Base-by-base conservation (phyloP, 805 yeast genomes). In the Hanseniaspora opuntiae region DNA sequence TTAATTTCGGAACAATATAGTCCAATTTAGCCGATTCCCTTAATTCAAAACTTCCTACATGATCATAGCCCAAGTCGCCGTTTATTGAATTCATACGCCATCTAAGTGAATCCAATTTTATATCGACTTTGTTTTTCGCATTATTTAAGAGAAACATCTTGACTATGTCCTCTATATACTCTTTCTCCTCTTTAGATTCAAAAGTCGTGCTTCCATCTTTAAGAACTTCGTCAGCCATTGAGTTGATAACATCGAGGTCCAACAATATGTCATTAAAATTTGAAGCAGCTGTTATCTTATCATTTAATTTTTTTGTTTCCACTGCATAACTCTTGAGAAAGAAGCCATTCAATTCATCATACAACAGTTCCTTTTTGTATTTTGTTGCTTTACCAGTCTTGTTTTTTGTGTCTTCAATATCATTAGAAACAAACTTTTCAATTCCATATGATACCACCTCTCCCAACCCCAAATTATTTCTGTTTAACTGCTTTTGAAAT, bases 241-340 rank as follows among this genome's bases (percentile, higher is more conserved):
- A 28, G 24, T 51, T 37, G n/a, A 51, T 35, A 14, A n/a, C 45
- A 44, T 44, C 48, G 20, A 51, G n/a, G 17, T 44, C 40, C 14
- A 51, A 36, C 16, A 44, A 30, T 19, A 51, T 28, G n/a, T 37
- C 46, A 11, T 20, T 22, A 19, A 12, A 51, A 10, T 51, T 36
- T 12, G 46, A n/a, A 12, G 44, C 25, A 4, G 20, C n/a, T 14
- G 5, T 32, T 4, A 32, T 24, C n/a, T 44, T 28, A 7, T 44
- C 22, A 6, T 17, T 30, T 17, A 44, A 11, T 19, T 28, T 19
- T 19, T 44, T 44, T 12, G 37, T 12, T 7, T 44, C 20, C 9
- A 42, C 25, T n/a, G 36, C 37, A 28, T 50, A 36, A 24, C 30
- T 51, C 25, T 51, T 51, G 10, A 28, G 22, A 25, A 24, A 33